Evolutionary conservation across 2,329 filamentous ascomycete species (phyloP).

Genomic region (Teratosphaeria epicoccoides): DNA sequence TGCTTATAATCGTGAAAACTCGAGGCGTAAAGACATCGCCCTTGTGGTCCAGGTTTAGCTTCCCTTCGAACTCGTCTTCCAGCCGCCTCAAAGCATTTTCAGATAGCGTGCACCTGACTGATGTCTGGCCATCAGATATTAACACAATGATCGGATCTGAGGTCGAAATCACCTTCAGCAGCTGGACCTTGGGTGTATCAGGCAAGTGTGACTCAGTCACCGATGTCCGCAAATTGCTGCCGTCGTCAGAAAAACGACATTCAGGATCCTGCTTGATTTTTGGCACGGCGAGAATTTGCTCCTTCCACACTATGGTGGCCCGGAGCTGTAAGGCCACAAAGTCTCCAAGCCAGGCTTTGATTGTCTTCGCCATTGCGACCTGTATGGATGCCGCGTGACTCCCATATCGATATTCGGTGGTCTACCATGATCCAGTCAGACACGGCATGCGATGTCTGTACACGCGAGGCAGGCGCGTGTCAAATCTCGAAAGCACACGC

Average conservation of each 20-base stretch:
- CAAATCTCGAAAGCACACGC: background rate
- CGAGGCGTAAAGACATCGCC: conserved; percentile 19
- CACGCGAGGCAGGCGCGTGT: background rate
- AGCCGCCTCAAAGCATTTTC: conserved; percentile 11
- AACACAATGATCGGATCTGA: conserved; percentile 9
- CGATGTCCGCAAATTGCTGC: conserved; percentile 22
- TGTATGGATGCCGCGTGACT: background rate
- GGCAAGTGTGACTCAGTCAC: conserved; percentile 4
- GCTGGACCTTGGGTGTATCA: conserved; percentile 4
- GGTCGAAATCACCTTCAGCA: conserved; percentile 10
- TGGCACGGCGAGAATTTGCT: conserved; percentile 2
- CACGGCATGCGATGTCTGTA: background rate
- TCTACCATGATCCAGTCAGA: background rate
- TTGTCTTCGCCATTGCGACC: conserved; percentile 1
- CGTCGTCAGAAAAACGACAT: conserved; percentile 19
- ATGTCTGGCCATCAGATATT: conserved; percentile 18
- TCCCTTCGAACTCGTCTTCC: conserved; percentile 15
- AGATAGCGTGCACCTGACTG: conserved; percentile 17
- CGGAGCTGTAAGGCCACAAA: conserved; percentile 18
- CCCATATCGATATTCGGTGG: background rate
- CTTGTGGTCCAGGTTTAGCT: conserved; percentile 11
- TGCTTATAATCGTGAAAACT: conserved; percentile 18
- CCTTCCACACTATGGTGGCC: conserved; percentile 19
- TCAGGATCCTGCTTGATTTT: conserved; percentile 18
- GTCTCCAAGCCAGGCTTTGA: conserved; percentile 17